Percentiles rank a stretch among this genome's conserved stretches.
phyloP scores from a whole-genome alignment of 257 asterid species.

The Jaltomata sinuosa region DNA sequence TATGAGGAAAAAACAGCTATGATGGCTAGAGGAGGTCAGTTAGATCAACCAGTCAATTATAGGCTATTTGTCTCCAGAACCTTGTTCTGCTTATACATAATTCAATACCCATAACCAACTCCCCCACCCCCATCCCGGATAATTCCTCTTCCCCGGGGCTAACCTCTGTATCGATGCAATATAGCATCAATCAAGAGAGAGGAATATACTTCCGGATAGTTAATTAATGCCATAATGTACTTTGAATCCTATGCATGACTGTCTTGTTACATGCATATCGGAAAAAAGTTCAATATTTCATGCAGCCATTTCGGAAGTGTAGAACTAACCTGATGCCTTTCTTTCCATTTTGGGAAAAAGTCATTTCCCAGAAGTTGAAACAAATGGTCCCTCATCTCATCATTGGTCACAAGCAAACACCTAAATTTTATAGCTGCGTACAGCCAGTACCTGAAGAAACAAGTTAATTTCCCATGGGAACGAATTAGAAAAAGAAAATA shows the following conservation, averaged over 20 bases:
- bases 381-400: slow-evolving; percentile 92
- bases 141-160: not conserved
- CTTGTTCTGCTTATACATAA: not conserved
- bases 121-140: not conserved
- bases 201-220: not conserved
- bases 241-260: not conserved
- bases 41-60: not conserved
- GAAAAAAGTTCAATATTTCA: not conserved
- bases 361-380: slow-evolving; percentile 86
- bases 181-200: not conserved
- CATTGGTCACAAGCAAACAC: slow-evolving; percentile 73
- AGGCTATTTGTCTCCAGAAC: not conserved
- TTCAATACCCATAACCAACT: not conserved
- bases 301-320: not conserved
- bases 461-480: slow-evolving; percentile 2
- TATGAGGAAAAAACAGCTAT: not conserved
- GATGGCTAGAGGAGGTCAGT: not conserved
- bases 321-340: slow-evolving; percentile 72
- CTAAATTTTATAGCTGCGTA: slow-evolving; percentile 81
- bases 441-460: slow-evolving; percentile 82
- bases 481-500: not conserved
- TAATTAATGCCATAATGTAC: not conserved
- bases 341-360: slow-evolving; percentile 89
- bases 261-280: not conserved
- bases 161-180: not conserved